Percentiles rank a stretch among this genome's conserved stretches.
Evolutionary conservation across 805 yeast species (phyloP).

Genomic region (Lipomyces lipofer): DNA sequence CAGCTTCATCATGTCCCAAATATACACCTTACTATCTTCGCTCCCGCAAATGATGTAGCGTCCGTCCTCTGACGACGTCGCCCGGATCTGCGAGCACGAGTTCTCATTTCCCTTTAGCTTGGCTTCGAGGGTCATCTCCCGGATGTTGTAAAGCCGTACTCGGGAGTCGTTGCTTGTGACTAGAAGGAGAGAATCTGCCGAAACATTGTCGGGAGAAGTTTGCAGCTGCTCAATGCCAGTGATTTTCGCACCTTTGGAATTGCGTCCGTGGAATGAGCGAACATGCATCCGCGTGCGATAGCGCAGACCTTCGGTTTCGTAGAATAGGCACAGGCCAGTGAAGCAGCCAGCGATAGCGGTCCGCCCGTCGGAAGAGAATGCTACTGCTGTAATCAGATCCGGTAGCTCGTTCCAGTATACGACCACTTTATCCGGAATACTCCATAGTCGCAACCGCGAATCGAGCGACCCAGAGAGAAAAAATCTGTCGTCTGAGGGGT

Average conservation of each 20-base stretch:
- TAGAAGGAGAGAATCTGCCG: constrained; percentile 48
- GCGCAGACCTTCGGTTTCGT: constrained; percentile 64
- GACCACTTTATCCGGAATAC: constrained; percentile 70
- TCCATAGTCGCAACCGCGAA: constrained; percentile 75
- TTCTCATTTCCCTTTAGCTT: constrained; percentile 75
- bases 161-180: constrained; percentile 83
- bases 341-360: constrained; percentile 73
- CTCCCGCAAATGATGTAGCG: constrained; percentile 71
- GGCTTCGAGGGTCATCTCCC: constrained; percentile 56
- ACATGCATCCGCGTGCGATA: constrained; percentile 51
- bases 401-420: constrained; percentile 61
- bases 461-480: constrained; percentile 82
- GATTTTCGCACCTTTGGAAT: constrained; percentile 55
- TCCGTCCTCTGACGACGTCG: constrained; percentile 59
- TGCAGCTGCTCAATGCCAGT: constrained; percentile 64
- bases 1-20: constrained; percentile 58
- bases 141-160: constrained; percentile 62
- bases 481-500: constrained; percentile 83
- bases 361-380: constrained; percentile 64
- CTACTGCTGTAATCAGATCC: constrained; percentile 71
- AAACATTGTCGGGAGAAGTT: constrained; percentile 26
- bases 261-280: constrained; percentile 38
- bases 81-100: constrained; percentile 68
- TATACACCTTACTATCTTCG: constrained; percentile 83
- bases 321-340: constrained; percentile 62